Conservation (phyloP, 768 basidiomycete genomes). For the Rhodotorula graminis region DNA sequence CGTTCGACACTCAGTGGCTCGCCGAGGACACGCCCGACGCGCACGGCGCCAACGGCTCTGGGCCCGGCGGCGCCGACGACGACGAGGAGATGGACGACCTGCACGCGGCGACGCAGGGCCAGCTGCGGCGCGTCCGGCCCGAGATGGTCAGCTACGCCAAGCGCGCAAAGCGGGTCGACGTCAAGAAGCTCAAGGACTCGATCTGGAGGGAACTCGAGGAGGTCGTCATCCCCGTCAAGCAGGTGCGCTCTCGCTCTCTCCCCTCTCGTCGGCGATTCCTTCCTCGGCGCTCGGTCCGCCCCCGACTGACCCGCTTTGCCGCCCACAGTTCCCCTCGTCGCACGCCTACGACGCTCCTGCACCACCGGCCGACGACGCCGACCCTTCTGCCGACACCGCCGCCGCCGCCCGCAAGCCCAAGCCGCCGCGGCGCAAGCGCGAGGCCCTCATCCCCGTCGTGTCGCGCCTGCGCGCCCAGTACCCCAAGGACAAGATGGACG, state of each 20-base stretch:
- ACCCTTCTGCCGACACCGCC: background rate
- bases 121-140: conserved; percentile 70
- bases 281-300: background rate
- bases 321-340: conserved; percentile 13
- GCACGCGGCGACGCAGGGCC: conserved; percentile 67
- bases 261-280: background rate
- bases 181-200: conserved; percentile 91
- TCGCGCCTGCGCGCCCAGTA: conserved; percentile 73
- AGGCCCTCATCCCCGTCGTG: conserved; percentile 56
- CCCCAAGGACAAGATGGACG: conserved; percentile 88
- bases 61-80: conserved; percentile 42
- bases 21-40: conserved; percentile 34
- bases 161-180: conserved; percentile 92
- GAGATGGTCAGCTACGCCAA: conserved; percentile 91
- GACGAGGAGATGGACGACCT: conserved; percentile 64
- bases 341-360: conserved; percentile 15
- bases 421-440: conserved; percentile 7
- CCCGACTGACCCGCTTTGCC: background rate
- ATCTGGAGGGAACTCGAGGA: conserved; percentile 89
- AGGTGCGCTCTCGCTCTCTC: conserved; percentile 7
- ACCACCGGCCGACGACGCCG: background rate
- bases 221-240: conserved; percentile 31
- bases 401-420: background rate
- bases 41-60: conserved; percentile 22
- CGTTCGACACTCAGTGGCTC: conserved; percentile 35